Conservation (phyloP, 148 eudicot genomes). For the Rhododendron kiyosumense region DNA sequence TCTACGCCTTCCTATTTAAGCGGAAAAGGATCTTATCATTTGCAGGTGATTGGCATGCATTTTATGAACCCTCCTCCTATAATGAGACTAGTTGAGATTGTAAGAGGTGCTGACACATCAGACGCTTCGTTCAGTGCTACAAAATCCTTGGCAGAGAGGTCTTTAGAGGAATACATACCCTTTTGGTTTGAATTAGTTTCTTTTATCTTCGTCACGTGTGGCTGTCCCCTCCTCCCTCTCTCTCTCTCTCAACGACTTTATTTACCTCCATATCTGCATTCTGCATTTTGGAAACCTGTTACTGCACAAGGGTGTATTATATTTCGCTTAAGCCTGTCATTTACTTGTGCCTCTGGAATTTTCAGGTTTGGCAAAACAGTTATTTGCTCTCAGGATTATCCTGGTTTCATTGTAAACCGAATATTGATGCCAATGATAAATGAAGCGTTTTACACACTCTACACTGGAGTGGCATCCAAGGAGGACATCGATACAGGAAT, state of each 20-base stretch:
- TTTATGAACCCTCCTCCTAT: slow-evolving; percentile 96
- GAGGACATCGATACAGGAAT: slow-evolving; percentile 91
- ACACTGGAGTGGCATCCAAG: slow-evolving; percentile 85
- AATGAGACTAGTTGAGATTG: slow-evolving; percentile 83
- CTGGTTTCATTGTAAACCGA: slow-evolving; percentile 86
- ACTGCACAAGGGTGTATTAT: background rate
- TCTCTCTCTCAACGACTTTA: background rate
- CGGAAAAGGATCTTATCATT: background rate
- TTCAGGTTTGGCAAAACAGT: slow-evolving; percentile 81
- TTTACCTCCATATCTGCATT: background rate
- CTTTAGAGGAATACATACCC: background rate
- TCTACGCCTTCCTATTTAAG: background rate
- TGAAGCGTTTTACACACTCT: slow-evolving; percentile 76
- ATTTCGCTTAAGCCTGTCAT: background rate
- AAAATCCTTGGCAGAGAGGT: slow-evolving; percentile 85
- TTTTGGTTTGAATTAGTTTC: background rate
- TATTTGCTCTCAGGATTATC: slow-evolving; percentile 67
- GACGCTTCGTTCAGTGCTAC: slow-evolving; percentile 58
- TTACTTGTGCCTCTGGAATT: background rate
- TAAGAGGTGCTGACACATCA: slow-evolving; percentile 84
- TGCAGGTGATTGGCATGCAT: slow-evolving; percentile 95
- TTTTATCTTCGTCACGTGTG: background rate
- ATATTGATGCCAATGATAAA: slow-evolving; percentile 95
- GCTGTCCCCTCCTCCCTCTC: background rate
- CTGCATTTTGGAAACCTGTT: background rate